These are phyloP conservation scores for Colletotrichum lentis DNA, from an alignment of 2,329 filamentous ascomycete genomes.

Conservation along the genomic window DNA sequence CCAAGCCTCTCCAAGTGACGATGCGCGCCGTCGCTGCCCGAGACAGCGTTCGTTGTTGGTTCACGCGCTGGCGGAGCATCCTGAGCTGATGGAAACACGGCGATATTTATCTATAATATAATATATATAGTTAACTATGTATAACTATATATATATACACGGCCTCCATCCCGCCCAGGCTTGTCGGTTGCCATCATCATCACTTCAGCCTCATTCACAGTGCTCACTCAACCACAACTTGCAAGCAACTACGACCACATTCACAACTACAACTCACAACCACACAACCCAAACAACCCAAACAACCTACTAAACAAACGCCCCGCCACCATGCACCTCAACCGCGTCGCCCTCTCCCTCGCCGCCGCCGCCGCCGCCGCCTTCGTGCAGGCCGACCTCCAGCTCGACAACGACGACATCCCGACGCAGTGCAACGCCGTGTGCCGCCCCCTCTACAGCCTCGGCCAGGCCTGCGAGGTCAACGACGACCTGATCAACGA, in stretches of 20 bases:
- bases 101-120: no score
- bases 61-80: not conserved
- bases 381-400: slow-evolving; percentile 34
- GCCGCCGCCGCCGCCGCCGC: slow-evolving; percentile 32
- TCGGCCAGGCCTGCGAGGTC: slow-evolving; percentile 37
- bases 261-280: not conserved
- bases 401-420: slow-evolving; percentile 39
- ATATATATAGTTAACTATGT: no score
- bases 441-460: slow-evolving; percentile 37
- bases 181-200: not conserved
- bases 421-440: slow-evolving; percentile 37
- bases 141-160: slow-evolving; percentile 35
- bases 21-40: slow-evolving; percentile 26
- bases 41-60: slow-evolving; percentile 8
- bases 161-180: slow-evolving; percentile 9
- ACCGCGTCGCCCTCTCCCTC: slow-evolving; percentile 30
- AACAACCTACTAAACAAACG: no score
- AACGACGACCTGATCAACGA: slow-evolving; percentile 42
- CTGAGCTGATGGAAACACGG: not conserved
- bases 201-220: not conserved
- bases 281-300: no score
- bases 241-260: no score
- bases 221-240: not conserved
- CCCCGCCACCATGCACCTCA: slow-evolving; percentile 38
- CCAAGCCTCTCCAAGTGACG: slow-evolving; percentile 36